Conservation (phyloP, 2,329 filamentous ascomycete species). For the Scopulariopsis brevicaulis region DNA sequence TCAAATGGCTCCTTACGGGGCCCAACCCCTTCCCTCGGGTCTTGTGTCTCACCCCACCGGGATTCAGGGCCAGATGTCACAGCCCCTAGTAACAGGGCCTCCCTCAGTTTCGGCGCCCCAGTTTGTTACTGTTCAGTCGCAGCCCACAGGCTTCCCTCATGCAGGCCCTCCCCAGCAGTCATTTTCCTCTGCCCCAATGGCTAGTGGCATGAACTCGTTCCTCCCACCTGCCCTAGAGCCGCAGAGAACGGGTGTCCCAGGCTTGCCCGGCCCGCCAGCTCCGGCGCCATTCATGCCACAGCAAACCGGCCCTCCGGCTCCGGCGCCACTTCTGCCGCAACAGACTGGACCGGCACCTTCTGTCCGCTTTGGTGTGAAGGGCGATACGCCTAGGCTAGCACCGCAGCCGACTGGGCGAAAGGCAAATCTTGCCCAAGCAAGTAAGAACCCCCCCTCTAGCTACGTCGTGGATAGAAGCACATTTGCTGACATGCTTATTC, state of each 20-base stretch:
- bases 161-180: background rate
- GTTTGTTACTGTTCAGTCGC: conserved; percentile 41
- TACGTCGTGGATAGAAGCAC: conserved; percentile 3
- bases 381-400: conserved; percentile 62
- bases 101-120: conserved; percentile 20
- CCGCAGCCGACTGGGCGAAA: conserved; percentile 81
- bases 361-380: conserved; percentile 74
- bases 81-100: conserved; percentile 39
- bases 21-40: conserved; percentile 11
- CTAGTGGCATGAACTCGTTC: conserved; percentile 39
- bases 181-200: background rate
- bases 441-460: conserved; percentile 44
- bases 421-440: conserved; percentile 88
- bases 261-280: background rate
- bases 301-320: conserved; percentile 7
- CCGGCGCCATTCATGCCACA: conserved; percentile 16
- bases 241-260: conserved; percentile 40
- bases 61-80: conserved; percentile 24
- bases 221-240: conserved; percentile 50
- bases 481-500: conserved; percentile 4
- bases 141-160: conserved; percentile 28
- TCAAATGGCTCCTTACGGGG: conserved; percentile 22
- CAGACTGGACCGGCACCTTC: conserved; percentile 63
- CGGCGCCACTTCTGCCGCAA: conserved; percentile 17
- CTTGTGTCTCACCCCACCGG: conserved; percentile 25